Evolutionary conservation across 768 basidiomycete genomes (phyloP), one percentile per base, ranked within the genome.

Genomic region (Mycena floridula): DNA sequence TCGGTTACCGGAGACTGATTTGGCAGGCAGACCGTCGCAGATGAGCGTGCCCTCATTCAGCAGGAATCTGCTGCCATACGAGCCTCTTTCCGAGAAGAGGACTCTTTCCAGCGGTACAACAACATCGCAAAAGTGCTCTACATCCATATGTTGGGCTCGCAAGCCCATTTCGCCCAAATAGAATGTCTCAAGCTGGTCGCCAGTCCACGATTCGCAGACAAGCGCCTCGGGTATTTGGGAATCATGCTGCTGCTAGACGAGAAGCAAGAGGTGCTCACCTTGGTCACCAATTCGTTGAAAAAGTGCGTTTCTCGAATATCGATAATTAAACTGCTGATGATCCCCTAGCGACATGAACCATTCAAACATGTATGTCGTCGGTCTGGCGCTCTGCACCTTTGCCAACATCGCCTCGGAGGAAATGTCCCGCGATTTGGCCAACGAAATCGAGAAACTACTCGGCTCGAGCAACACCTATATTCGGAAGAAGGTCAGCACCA

Each of bases 351-450:
- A 99, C 67, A 90, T 99, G 91, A 98, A 98, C 64, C 94, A 97
- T 63, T 85, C 94, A 2, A 97, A 97, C 65, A 96, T 96, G 90
- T 98, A 97, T 62, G 90, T 89, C 3, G 96, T 98, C 21, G 96
- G 96, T 5, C 77, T 99, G 45, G 95, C 93, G 2, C 79, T 99
- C 26, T 97, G 93, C 57, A 98, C 96, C 0, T 98, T 99, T 59
- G 96, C 95, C 47, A 97, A 98, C 59, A 98, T 98, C 53, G 92
- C 96, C 8, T 96, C 93, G 16, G 96, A 99, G 65, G 96, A 99
- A 66, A 99, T 99, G 96, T 93, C 95, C 23, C 82, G 96, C 50
- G 96, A 99, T 73, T 72, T 99, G 53, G 89, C 88, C 43, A 95
- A 97, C 57, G 96, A 98, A 70, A 89, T 99, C 52, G 94, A 97